Evolutionary conservation across 345 rosid genomes (phyloP).

Genomic region (Pseudoturritis turrita): DNA sequence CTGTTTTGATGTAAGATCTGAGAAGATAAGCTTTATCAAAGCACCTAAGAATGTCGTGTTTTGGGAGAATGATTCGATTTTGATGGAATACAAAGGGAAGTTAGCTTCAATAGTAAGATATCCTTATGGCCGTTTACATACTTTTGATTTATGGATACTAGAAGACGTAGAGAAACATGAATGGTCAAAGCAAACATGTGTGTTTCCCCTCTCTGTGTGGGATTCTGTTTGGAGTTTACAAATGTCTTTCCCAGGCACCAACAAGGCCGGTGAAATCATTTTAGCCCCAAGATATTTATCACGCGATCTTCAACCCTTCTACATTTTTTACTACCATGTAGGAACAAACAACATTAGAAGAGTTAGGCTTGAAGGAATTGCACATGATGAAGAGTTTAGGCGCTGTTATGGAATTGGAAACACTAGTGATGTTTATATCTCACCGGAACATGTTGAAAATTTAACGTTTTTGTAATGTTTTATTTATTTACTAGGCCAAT

Average conservation of each 20-base stretch:
- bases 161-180: not conserved
- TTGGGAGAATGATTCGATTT: not conserved
- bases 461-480: not conserved
- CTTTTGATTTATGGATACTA: not conserved
- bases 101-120: not conserved
- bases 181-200: not conserved
- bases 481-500: too few species aligned
- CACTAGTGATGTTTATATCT: not conserved
- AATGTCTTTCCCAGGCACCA: not conserved
- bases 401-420: not conserved
- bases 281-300: not conserved
- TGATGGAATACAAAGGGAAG: not conserved
- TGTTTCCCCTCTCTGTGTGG: not conserved
- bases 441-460: not conserved
- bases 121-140: not conserved
- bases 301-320: not conserved
- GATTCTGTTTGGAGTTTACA: not conserved
- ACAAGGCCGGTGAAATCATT: slow-evolving; percentile 15
- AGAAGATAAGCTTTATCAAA: not conserved
- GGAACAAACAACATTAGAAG: not conserved
- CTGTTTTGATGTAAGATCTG: not conserved
- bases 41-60: not conserved
- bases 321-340: not conserved
- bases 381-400: not conserved
- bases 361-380: not conserved